phyloP scores from a whole-genome alignment of 140 eudicot species.

The Stevia rebaudiana region DNA sequence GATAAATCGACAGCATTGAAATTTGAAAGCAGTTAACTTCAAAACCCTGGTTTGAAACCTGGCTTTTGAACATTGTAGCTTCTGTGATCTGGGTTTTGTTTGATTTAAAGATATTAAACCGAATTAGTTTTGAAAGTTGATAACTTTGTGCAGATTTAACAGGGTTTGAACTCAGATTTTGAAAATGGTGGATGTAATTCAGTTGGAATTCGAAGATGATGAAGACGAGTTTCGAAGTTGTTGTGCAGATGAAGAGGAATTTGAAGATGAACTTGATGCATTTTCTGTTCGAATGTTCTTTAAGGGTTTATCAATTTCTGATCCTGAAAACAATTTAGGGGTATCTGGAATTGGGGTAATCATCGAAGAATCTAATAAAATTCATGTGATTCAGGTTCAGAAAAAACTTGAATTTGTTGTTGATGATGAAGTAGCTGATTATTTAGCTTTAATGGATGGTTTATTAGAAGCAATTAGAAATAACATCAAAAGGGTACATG shows the following conservation, averaged over 20 bases:
- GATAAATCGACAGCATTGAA: background rate
- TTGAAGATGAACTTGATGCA: slow-evolving; percentile 48
- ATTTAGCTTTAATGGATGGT: slow-evolving; percentile 83
- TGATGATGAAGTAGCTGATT: slow-evolving; percentile 59
- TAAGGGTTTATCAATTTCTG: slow-evolving; percentile 61
- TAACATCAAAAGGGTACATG: slow-evolving; percentile 41
- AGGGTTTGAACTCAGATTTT: background rate
- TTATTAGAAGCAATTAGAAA: slow-evolving; percentile 41
- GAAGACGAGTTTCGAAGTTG: slow-evolving; percentile 72
- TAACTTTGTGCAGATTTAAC: slow-evolving; percentile 11
- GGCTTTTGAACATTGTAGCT: slow-evolving; percentile 1
- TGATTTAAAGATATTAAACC: background rate
- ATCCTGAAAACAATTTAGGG: slow-evolving; percentile 39
- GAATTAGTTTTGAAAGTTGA: slow-evolving; percentile 13
- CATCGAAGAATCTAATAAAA: slow-evolving; percentile 38
- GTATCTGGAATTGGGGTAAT: slow-evolving; percentile 83
- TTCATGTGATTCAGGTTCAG: slow-evolving; percentile 51
- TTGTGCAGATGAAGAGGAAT: slow-evolving; percentile 55
- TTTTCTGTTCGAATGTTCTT: slow-evolving; percentile 53
- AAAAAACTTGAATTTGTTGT: slow-evolving; percentile 79
- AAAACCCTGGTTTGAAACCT: background rate
- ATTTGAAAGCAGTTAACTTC: background rate
- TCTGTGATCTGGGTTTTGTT: slow-evolving; percentile 15
- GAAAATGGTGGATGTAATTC: slow-evolving; percentile 38
- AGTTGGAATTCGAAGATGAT: slow-evolving; percentile 47